These are phyloP conservation scores for Stagonosporopsis chrysanthemi DNA, from an alignment of 2,329 filamentous ascomycete genomes.

Conservation along the genomic window DNA sequence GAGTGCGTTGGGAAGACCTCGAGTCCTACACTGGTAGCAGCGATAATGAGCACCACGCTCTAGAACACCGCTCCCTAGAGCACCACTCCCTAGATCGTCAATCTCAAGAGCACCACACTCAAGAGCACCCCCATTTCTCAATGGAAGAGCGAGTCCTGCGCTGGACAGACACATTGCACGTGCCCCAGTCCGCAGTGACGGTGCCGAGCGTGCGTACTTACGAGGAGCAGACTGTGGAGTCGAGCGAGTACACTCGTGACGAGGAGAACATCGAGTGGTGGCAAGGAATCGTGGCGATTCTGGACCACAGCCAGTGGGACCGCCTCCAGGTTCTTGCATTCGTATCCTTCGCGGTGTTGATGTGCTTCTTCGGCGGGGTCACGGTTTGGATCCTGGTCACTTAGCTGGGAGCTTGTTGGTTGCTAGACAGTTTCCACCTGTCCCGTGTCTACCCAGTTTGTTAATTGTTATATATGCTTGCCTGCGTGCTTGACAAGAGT, in stretches of 20 bases:
- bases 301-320: background rate
- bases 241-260: background rate
- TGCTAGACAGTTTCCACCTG: too few species aligned
- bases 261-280: conserved; percentile 4
- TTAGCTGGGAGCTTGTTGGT: background rate
- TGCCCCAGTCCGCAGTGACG: background rate
- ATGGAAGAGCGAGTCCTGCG: background rate
- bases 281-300: background rate
- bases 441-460: too few species aligned
- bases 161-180: background rate
- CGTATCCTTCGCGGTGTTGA: background rate
- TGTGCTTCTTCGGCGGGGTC: background rate
- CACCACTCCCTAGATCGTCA: too few species aligned
- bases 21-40: background rate
- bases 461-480: too few species aligned
- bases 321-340: background rate
- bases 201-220: background rate
- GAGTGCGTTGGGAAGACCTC: conserved; percentile 3
- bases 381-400: background rate
- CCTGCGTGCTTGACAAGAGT: too few species aligned
- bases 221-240: background rate
- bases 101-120: background rate
- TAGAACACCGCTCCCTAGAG: too few species aligned
- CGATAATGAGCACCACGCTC: background rate
- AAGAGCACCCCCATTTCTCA: too few species aligned